These are phyloP conservation scores for Coemansia sp. DNA, from an alignment of 192 early-diverging fungal species.

Conservation along the genomic window DNA sequence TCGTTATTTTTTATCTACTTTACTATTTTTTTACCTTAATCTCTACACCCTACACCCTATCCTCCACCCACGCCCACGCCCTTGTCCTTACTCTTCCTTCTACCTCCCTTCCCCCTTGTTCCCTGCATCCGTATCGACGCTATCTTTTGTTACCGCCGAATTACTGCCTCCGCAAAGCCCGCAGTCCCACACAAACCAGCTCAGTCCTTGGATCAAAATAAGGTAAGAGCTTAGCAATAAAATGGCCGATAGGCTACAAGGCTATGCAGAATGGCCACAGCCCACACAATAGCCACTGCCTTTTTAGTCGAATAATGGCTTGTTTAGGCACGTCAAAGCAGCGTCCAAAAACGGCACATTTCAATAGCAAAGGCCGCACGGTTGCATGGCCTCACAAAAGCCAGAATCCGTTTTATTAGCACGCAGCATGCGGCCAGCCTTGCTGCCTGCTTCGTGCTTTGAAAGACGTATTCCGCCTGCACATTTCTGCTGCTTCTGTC, in stretches of 20 bases:
- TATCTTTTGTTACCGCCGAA: neutral
- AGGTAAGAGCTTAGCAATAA: neutral
- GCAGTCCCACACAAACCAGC: neutral
- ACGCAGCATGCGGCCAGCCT: conserved; percentile 2
- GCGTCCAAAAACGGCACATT: conserved; percentile 5
- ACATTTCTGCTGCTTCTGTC: neutral
- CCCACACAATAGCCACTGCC: neutral
- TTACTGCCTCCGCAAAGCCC: neutral
- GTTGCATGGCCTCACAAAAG: neutral
- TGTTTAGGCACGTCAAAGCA: neutral
- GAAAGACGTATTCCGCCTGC: no score
- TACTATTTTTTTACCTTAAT: neutral
- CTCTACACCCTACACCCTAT: neutral
- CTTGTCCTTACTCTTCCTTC: neutral
- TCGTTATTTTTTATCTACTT: neutral
- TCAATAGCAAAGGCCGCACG: neutral
- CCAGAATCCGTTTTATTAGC: conserved; percentile 2
- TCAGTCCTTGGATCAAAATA: neutral
- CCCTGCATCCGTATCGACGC: neutral
- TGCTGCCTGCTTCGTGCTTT: neutral
- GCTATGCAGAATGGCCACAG: no score
- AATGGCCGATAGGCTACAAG: no score
- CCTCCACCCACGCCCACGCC: neutral
- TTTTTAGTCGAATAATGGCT: neutral
- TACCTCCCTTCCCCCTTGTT: neutral